phyloP scores from a whole-genome alignment of 1,284 basidiomycete genomes.

The Cutaneotrichosporon sp. region DNA sequence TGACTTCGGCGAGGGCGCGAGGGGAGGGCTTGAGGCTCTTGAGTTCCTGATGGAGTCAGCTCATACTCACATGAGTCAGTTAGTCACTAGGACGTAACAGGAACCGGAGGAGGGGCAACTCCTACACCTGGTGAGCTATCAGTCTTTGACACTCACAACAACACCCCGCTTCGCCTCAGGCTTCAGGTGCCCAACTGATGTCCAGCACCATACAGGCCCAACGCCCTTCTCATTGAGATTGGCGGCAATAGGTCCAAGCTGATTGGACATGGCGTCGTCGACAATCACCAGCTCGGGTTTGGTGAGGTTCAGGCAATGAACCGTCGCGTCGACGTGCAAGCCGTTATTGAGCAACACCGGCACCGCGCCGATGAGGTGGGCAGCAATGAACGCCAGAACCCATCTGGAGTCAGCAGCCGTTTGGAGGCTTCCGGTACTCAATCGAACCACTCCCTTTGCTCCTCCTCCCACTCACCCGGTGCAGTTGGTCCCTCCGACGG shows the following conservation, averaged over 20 bases:
- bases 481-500: slow-evolving; percentile 38
- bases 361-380: slow-evolving; percentile 35
- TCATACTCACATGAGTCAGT: no score
- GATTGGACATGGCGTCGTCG: slow-evolving; percentile 28
- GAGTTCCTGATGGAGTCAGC: slow-evolving; percentile 7
- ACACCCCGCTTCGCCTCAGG: not conserved
- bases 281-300: slow-evolving; percentile 32
- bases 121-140: no score
- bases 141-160: not conserved
- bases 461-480: slow-evolving; percentile 19
- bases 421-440: no score
- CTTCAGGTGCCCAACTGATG: not conserved
- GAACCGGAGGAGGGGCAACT: no score
- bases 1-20: not conserved
- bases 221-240: slow-evolving; percentile 5
- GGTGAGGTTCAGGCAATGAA: slow-evolving; percentile 31
- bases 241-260: slow-evolving; percentile 18
- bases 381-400: slow-evolving; percentile 35
- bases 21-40: not conserved
- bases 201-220: slow-evolving; percentile 8
- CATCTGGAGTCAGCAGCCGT: slow-evolving; percentile 26
- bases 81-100: no score
- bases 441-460: not conserved
- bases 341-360: slow-evolving; percentile 32
- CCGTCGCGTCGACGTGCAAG: slow-evolving; percentile 14